These are phyloP conservation scores for Penicillium fuscoglaucum DNA, from an alignment of 2,329 filamentous ascomycete genomes.

Conservation along the genomic window DNA sequence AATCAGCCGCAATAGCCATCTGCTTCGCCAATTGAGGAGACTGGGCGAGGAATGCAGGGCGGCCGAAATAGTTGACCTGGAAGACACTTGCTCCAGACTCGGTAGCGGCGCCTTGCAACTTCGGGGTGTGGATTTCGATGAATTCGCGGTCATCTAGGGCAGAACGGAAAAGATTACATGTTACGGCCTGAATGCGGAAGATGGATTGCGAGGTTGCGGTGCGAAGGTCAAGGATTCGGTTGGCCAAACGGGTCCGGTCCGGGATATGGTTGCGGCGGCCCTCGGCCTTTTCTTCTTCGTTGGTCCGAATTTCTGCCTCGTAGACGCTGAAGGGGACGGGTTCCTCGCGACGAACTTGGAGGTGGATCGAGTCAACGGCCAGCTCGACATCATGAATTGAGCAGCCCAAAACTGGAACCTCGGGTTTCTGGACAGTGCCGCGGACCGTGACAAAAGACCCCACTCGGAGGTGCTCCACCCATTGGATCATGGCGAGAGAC, in stretches of 20 bases:
- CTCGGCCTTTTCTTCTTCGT: conserved; percentile 57
- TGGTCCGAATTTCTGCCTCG: conserved; percentile 64
- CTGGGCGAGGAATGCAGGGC: conserved; percentile 83
- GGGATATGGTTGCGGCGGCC: conserved; percentile 63
- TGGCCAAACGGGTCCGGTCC: conserved; percentile 71
- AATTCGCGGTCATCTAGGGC: conserved; percentile 75
- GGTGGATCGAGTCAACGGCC: conserved; percentile 64
- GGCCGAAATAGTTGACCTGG: conserved; percentile 86
- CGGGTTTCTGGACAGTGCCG: conserved; percentile 70
- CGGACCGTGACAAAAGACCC: conserved; percentile 77
- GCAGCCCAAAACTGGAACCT: conserved; percentile 72
- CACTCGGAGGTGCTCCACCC: conserved; percentile 77
- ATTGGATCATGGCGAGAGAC: conserved; percentile 76
- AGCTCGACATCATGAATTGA: conserved; percentile 76
- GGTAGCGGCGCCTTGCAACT: conserved; percentile 84
- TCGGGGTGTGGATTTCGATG: conserved; percentile 91
- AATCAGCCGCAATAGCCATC: conserved; percentile 87
- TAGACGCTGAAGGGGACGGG: conserved; percentile 69
- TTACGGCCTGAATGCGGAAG: conserved; percentile 80
- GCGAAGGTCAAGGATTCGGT: conserved; percentile 79
- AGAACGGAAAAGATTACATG: conserved; percentile 76
- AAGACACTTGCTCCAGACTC: conserved; percentile 92
- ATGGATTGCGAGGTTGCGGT: conserved; percentile 85
- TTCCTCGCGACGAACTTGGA: conserved; percentile 61
- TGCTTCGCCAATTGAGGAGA: conserved; percentile 92